Evolutionary conservation across 2,329 filamentous ascomycete species (phyloP).

Genomic region (Sordariomycetes sp.): DNA sequence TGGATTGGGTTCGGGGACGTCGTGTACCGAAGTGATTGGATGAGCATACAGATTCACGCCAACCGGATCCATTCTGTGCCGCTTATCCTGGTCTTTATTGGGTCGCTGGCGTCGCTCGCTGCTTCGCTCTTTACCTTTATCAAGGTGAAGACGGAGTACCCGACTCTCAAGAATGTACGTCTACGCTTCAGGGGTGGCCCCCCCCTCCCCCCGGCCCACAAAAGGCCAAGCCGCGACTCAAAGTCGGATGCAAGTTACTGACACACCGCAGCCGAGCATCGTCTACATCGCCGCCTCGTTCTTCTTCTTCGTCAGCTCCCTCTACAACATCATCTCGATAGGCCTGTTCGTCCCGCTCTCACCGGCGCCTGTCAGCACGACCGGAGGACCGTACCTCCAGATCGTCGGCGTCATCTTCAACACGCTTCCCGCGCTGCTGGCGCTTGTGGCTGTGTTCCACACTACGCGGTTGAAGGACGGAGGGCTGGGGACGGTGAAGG

Average conservation of each 20-base stretch:
- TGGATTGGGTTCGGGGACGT: not conserved
- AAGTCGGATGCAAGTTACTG: not conserved
- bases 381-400: not conserved
- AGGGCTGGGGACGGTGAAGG: constrained; percentile 13
- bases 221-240: not conserved
- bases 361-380: not conserved
- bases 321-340: constrained; percentile 26
- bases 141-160: not conserved
- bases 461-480: constrained; percentile 12
- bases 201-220: not conserved
- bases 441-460: constrained; percentile 12
- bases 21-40: not conserved
- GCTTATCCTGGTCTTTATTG: not conserved
- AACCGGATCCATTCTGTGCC: not conserved
- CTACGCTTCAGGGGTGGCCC: too few relatives aligned
- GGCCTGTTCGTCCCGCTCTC: constrained; percentile 1
- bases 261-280: not conserved
- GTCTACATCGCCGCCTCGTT: not conserved
- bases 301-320: constrained; percentile 23
- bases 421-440: constrained; percentile 12
- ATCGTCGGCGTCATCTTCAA: constrained; percentile 3
- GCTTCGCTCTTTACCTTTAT: not conserved
- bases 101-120: not conserved
- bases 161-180: not conserved
- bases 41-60: not conserved